Conservation (phyloP, 495 filamentous ascomycete species). For the Trichoderma asperelloides region DNA sequence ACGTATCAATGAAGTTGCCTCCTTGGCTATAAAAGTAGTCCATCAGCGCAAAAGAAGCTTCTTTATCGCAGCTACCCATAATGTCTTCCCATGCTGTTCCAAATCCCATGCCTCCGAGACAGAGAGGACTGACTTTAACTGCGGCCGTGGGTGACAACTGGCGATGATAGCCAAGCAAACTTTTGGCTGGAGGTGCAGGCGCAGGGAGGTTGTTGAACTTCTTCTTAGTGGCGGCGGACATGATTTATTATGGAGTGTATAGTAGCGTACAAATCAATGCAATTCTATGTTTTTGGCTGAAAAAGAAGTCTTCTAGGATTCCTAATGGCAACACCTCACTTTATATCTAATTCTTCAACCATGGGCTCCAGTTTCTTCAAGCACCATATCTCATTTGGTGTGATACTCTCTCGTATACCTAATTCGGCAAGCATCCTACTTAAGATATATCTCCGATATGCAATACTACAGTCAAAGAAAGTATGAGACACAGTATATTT, state of each 20-base stretch:
- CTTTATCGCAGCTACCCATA: constrained; percentile 16
- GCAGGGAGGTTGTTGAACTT: constrained; percentile 1
- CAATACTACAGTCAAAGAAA: background rate
- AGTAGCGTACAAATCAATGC: background rate
- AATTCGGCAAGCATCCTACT: background rate
- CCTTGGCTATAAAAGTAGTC: constrained; percentile 48
- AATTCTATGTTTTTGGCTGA: background rate
- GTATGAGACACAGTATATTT: background rate
- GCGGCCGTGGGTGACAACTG: constrained; percentile 49
- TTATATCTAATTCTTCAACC: background rate
- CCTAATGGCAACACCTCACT: background rate
- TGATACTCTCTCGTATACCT: background rate
- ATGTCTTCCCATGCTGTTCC: constrained; percentile 39
- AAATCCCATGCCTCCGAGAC: constrained; percentile 56
- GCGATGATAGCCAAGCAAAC: constrained; percentile 46
- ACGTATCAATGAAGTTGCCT: constrained; percentile 62
- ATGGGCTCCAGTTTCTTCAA: background rate
- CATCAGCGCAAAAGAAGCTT: constrained; percentile 37
- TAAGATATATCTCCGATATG: background rate
- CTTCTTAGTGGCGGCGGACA: constrained; percentile 7
- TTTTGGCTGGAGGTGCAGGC: constrained; percentile 32
- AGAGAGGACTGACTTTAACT: constrained; percentile 52
- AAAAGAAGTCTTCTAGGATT: background rate
- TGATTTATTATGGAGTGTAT: background rate
- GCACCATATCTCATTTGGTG: background rate